phyloP scores from a whole-genome alignment of 345 rosid genomes.

The Noccaea caerulescens region DNA sequence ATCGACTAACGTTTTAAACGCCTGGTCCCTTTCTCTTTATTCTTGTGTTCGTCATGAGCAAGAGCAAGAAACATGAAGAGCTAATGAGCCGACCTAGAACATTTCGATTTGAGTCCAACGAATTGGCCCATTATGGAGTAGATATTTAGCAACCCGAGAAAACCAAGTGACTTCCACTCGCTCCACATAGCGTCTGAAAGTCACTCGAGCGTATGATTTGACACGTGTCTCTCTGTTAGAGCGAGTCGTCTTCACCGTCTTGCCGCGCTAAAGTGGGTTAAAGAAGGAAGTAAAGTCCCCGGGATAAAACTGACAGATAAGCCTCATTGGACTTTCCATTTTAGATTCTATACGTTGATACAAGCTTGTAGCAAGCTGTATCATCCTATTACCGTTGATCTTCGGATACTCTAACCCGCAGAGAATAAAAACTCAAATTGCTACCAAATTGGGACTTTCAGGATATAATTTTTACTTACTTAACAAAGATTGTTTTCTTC shows the following conservation, averaged over 20 bases:
- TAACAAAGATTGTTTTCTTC: constrained; percentile 21
- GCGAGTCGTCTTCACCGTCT: constrained; percentile 15
- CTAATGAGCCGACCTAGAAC: not conserved
- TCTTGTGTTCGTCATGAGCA: not conserved
- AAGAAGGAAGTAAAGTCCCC: not conserved
- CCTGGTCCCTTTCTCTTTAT: not conserved
- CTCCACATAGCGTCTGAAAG: constrained; percentile 7
- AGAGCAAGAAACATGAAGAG: not conserved
- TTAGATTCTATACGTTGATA: constrained; percentile 12
- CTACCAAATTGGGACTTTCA: not conserved
- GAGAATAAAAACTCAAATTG: constrained; percentile 6
- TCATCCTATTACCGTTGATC: constrained; percentile 28
- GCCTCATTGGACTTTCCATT: constrained; percentile 15
- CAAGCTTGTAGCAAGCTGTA: not conserved
- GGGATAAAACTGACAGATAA: constrained; percentile 26
- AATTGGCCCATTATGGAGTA: constrained; percentile 12
- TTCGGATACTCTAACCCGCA: not conserved
- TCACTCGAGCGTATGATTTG: not conserved
- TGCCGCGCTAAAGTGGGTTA: not conserved
- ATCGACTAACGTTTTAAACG: not conserved
- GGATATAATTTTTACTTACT: too few relatives aligned
- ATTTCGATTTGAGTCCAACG: not conserved
- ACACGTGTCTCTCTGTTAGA: not conserved
- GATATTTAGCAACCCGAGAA: constrained; percentile 34
- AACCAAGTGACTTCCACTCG: not conserved